Conservation (phyloP, 1,139 yeast species). For the Arxiozyma heterogenica region DNA sequence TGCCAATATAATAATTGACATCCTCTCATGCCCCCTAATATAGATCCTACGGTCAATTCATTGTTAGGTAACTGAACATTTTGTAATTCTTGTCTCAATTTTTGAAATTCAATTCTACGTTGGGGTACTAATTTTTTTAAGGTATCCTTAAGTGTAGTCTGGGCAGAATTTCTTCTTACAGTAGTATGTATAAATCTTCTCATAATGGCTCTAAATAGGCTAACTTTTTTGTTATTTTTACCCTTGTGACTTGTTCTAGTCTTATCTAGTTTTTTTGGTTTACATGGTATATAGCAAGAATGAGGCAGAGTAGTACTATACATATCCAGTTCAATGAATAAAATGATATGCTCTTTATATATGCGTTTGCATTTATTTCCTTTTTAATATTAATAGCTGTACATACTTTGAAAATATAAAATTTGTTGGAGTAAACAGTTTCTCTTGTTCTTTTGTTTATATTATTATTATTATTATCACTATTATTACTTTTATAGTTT, state of each 20-base stretch:
- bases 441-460: neutral
- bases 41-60: conserved; percentile 37
- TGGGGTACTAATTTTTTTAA: conserved; percentile 37
- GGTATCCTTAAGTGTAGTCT: conserved; percentile 31
- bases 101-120: conserved; percentile 32
- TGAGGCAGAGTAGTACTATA: no score
- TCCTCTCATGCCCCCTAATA: conserved; percentile 52
- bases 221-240: neutral
- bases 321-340: no score
- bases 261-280: no score
- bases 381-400: neutral
- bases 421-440: neutral
- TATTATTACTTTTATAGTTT: no score
- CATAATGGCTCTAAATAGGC: neutral
- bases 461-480: no score
- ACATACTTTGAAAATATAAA: no score
- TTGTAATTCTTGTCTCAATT: conserved; percentile 33
- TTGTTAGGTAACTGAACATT: conserved; percentile 31
- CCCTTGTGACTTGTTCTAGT: no score
- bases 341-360: neutral
- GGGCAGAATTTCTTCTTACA: conserved; percentile 1
- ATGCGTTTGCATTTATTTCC: neutral
- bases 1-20: conserved; percentile 45
- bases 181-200: conserved; percentile 2
- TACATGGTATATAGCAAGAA: no score